phyloP scores from a whole-genome alignment of 2,329 filamentous ascomycete species.

The Penicillium sp. region DNA sequence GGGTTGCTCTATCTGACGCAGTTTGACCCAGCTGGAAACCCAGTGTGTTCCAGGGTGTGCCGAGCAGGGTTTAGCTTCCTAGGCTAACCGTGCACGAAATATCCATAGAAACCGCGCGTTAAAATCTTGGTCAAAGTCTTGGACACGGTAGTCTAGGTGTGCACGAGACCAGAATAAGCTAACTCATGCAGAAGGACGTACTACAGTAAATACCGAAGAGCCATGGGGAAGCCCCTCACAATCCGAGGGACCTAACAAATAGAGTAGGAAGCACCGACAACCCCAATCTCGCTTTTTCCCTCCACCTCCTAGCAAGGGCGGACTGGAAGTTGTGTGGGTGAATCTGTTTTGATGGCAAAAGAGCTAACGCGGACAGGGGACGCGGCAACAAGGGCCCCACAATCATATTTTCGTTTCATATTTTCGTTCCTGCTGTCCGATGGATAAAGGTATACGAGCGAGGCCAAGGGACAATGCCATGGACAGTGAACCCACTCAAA shows the following conservation, averaged over 20 bases:
- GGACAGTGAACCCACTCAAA: not conserved
- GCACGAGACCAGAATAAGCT: not conserved
- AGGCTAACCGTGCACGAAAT: not conserved
- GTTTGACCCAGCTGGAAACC: not conserved
- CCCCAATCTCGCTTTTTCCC: not conserved
- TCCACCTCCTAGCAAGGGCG: conserved; percentile 8
- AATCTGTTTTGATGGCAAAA: not conserved
- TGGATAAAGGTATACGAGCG: not conserved
- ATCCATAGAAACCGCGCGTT: not conserved
- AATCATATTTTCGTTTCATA: not conserved
- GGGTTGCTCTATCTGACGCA: not conserved
- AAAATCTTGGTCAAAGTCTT: too few relatives aligned
- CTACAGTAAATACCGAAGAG: not conserved
- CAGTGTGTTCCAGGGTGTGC: not conserved
- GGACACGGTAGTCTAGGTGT: not conserved
- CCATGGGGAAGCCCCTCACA: not conserved
- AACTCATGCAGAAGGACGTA: not conserved
- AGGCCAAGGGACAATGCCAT: not conserved
- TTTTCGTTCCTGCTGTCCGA: not conserved
- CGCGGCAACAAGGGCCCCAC: not conserved
- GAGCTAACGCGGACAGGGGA: not conserved
- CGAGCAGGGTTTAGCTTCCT: not conserved
- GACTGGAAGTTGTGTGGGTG: not conserved
- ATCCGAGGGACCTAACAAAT: conserved; percentile 11
- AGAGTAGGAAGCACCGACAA: conserved; percentile 10